Evolutionary conservation across 2,329 filamentous ascomycete genomes (phyloP), one percentile per base, ranked within the genome.

Genomic region (Boeremia exigua): DNA sequence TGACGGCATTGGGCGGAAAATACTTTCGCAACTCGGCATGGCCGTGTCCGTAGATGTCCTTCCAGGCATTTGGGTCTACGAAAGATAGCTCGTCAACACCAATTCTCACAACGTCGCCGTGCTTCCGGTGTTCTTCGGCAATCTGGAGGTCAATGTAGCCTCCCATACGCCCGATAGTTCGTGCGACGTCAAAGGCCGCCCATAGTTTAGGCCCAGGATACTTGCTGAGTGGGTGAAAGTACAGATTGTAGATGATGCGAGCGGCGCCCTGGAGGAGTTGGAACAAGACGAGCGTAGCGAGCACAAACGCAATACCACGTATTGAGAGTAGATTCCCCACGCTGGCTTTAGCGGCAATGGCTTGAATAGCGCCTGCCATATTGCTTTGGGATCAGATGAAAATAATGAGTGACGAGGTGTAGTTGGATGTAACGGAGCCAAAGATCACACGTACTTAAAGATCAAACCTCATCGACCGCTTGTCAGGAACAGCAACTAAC

Each of bases 181-280:
- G 66, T 1, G 75, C 74, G 10, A 78, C 54, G n/a, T 71, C 66
- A 37, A 74, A 72, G 17, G 71, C 68, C 8, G 74, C 73, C 50
- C 65, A 57, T 6, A 75, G 48, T 34, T 67, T 75, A 1, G 79
- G 79, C 2, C 79, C 80, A 9, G 79, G 80, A 40, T 75, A 79
- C 38, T 72, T 73, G 38, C 71, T 69, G 0, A 80, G 69, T 2
- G 78, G 79, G 40, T 79, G 74, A 54, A 80, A 75, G 23, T 49
- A 49, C 7, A 45, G 8, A 11, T 45, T 53, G 30, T 53, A 53
- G 36, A 42, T 34, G 12, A 53, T 27, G n/a, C 43, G 50, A n/a
- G 25, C 6, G 30, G 12, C 19, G 19, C 29, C 17, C 17, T 33
- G 25, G 4, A 53, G 0, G 19, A 39, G 25, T 7, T 30, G 23